Evolutionary conservation across 192 early-diverging fungal species (phyloP), one percentile per base, ranked within the genome.

Genomic region (Thamnidium elegans): DNA sequence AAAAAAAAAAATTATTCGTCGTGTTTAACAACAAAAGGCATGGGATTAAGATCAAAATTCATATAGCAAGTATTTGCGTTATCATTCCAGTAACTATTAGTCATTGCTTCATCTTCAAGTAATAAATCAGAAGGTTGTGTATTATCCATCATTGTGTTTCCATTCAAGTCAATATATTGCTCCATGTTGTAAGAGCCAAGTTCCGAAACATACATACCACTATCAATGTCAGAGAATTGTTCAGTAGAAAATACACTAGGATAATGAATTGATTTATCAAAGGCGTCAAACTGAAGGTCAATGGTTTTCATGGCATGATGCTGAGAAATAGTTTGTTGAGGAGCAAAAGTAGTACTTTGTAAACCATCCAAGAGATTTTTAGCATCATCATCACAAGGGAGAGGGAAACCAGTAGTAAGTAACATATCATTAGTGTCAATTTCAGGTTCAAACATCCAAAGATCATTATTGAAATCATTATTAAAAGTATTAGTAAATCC

Each of bases 341-440:
- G 5, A 39, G 9, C 9, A 6, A 39, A 14, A 15, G 46, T 19
- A 17, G 46, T 14, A 45, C 58, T 43, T 59, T 59, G 58, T 23
- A 59, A 36, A 7, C 58, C 58, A 23, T 20, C 6, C 36, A 59
- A 23, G 20, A 59, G n/a, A 15, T 59, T 59, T 14, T 58, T 34
- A 36, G 56, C 56, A 14, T 43, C 58, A 45, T 59, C 19, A 15
- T 59, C 58, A 26, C 36, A 3, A 13, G 1, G 1, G 4, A 19
- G 14, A 13, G 46, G 17, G 13, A 17, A 48, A 10, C 46, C 13
- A 17, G 46, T 7, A 3, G 46, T 48, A 14, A 48, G 46, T 19
- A 48, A 19, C 17, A 48, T 5, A 13, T 48, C 14, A 15, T 48
- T 15, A 48, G 8, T 48, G 1, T 0, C 14, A 3, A 48, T 14